Percentiles rank a stretch among this genome's conserved stretches.
These are phyloP conservation scores for Raphidocelis subcapitata DNA, from an alignment of 139 green algal species.

Conservation along the genomic window DNA sequence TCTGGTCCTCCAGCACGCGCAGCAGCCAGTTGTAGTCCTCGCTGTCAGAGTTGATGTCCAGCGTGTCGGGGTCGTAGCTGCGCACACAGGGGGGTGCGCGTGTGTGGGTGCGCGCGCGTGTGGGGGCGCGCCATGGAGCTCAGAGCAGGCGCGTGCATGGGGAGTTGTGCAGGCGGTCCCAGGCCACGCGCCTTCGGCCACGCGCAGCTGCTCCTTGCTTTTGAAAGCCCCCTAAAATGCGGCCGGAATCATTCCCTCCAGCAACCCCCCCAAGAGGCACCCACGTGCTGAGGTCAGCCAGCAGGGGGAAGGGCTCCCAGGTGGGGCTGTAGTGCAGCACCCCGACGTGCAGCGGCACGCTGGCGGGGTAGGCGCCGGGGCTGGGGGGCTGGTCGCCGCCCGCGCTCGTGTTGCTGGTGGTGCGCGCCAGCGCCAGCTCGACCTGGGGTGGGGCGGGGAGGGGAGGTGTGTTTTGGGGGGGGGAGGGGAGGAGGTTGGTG, in stretches of 20 bases:
- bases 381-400: slow-evolving; percentile 6
- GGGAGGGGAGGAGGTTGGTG: too few relatives aligned
- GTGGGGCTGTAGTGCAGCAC: slow-evolving; percentile 92
- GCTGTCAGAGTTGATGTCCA: slow-evolving; percentile 79
- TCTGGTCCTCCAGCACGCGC: slow-evolving; percentile 71
- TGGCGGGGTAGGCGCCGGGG: slow-evolving; percentile 2
- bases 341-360: slow-evolving; percentile 81
- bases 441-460: too few relatives aligned
- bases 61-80: slow-evolving; percentile 90
- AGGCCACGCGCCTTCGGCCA: too few relatives aligned
- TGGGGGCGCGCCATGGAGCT: neutral
- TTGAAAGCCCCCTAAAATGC: too few relatives aligned
- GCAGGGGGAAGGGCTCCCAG: slow-evolving; percentile 87
- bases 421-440: too few relatives aligned
- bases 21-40: slow-evolving; percentile 92
- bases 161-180: too few relatives aligned
- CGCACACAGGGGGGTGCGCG: neutral
- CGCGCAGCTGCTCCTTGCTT: too few relatives aligned
- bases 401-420: too few relatives aligned
- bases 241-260: too few relatives aligned
- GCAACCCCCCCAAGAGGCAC: neutral
- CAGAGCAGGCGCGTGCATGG: too few relatives aligned
- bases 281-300: slow-evolving; percentile 60
- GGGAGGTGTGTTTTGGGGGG: too few relatives aligned
- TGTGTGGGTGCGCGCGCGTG: neutral